Evolutionary conservation across 129 eudicot genomes (phyloP), one percentile per base, ranked within the genome.

Genomic region (Mikania micrantha): DNA sequence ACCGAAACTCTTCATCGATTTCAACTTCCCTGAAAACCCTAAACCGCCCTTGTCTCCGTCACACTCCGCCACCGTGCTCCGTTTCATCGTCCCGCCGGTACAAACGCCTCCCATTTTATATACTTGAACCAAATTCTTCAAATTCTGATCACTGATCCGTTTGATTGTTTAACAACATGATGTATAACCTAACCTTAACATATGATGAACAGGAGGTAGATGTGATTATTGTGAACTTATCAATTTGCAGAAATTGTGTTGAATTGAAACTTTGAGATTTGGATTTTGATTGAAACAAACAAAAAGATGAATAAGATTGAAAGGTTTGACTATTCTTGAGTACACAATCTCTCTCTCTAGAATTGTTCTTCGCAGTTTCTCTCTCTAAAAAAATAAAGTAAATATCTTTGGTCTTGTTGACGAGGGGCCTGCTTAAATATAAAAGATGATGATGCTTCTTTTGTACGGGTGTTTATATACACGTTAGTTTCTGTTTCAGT

Each of bases 91-190:
- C 63, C 97, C 95, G 15, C 82, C 92, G 0, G 93, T 79, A 74
- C 97, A 91, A 50, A 88, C 90, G 17, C 86, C 97, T 75, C 97
- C 95, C 95, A 90, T 90, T 67, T 56, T 73, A 9, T 20, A 40
- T 9, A 0, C 17, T 47, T 56, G 32, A 64, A 41, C 27, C 31
- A 25, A 10, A 21, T 48, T 60, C 45, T 38, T 50, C 29, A 29
- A 29, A 41, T 57, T 57, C 38, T 54, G 54, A 36, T 3, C 9
- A 53, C 52, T 69, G 20, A 52, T 24, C 64, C 3, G 27, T 48
- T 0, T 31, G 47, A 45, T 60, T 44, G 68, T 71, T 45, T 9
- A 44, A 71, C 34, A 59, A 44, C 76, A 22, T 42, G 60, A 60
- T 42, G 67, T 42, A 29, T n/a, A n/a, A n/a, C 58, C 21, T 19